These are phyloP conservation scores for Wickerhamomyces sp. DNA, from an alignment of 1,139 yeast species.

Conservation along the genomic window DNA sequence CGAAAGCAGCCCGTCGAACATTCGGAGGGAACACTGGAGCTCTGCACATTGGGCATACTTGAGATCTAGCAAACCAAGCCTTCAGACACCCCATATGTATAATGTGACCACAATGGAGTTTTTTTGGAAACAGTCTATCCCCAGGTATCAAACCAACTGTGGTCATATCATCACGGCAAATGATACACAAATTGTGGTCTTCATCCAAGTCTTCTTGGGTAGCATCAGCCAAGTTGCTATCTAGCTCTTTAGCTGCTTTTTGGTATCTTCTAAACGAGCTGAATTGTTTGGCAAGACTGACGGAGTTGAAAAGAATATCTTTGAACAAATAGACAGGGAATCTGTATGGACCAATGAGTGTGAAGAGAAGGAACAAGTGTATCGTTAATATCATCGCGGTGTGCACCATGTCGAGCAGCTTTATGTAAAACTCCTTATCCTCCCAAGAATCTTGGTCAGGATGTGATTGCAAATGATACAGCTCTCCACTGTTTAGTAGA, in stretches of 20 bases:
- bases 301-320: slow-evolving; percentile 55
- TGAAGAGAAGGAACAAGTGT: slow-evolving; percentile 48
- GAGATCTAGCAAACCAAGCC: slow-evolving; percentile 91
- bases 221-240: slow-evolving; percentile 57
- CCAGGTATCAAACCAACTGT: slow-evolving; percentile 28
- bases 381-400: slow-evolving; percentile 39
- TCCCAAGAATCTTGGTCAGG: slow-evolving; percentile 72
- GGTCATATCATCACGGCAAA: slow-evolving; percentile 81
- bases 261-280: slow-evolving; percentile 50
- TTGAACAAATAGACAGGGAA: slow-evolving; percentile 65
- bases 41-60: slow-evolving; percentile 88
- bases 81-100: slow-evolving; percentile 87
- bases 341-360: slow-evolving; percentile 40
- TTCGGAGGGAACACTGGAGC: slow-evolving; percentile 47
- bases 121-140: slow-evolving; percentile 62
- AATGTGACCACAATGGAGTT: slow-evolving; percentile 78
- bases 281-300: slow-evolving; percentile 44
- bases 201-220: slow-evolving; percentile 54
- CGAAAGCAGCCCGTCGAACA: too few relatives aligned
- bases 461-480: slow-evolving; percentile 38
- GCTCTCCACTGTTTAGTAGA: slow-evolving; percentile 53
- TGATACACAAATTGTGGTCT: slow-evolving; percentile 65
- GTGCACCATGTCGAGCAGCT: slow-evolving; percentile 50
- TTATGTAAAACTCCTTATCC: slow-evolving; percentile 54
- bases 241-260: slow-evolving; percentile 61